Evolutionary conservation across 2,329 filamentous ascomycete species (phyloP), one percentile per base, ranked within the genome.

Genomic region (Alternaria triticimaculans): DNA sequence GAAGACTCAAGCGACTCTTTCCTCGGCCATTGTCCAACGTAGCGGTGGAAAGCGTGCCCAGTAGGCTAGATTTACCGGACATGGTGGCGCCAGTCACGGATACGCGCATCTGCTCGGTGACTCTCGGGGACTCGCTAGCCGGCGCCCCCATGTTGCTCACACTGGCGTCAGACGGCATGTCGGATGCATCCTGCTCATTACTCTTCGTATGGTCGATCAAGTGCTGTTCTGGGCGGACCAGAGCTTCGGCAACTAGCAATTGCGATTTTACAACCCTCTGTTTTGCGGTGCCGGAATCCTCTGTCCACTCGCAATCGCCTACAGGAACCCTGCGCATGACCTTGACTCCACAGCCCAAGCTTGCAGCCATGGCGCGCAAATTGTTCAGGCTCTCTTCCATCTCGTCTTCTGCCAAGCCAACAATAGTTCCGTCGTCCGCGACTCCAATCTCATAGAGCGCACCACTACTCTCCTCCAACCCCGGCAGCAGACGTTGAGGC

Each of bases 371-470:
- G 55, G 92, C 89, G 64, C 90, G 88, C 41, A 99, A 82, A 61
- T 94, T 97, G 45, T 87, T 87, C 64, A 98, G 85, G 77, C 94
- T 97, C 80, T 98, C 95, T 65, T 95, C 88, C 85, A 99, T 88
- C 80, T 99, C 96, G 76, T 97, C 94, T 68, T 92, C 89, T 3
- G 93, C 92, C 50, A 99, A 84, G 0, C 96, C 96, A 45, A 97
- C 88, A 62, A 99, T 89, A 0, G 91, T 93, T 8, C 96, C 96
- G 81, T 98, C 94, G 78, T 99, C 96, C 26, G 94, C 92, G 10
- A 99, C 94, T 0, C 96, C 96, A 78, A 99, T 97, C 79, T 99
- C 95, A 72, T 99, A 99, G 54, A 98, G 81, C 1, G 96, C 96
- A 6, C 96, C 96, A 69, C 93, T 91, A 15, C 94, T 97, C 77